Percentiles rank a stretch among this genome's conserved stretches.
phyloP scores from a whole-genome alignment of 2,329 filamentous ascomycete species.

The Neonectria punicea region DNA sequence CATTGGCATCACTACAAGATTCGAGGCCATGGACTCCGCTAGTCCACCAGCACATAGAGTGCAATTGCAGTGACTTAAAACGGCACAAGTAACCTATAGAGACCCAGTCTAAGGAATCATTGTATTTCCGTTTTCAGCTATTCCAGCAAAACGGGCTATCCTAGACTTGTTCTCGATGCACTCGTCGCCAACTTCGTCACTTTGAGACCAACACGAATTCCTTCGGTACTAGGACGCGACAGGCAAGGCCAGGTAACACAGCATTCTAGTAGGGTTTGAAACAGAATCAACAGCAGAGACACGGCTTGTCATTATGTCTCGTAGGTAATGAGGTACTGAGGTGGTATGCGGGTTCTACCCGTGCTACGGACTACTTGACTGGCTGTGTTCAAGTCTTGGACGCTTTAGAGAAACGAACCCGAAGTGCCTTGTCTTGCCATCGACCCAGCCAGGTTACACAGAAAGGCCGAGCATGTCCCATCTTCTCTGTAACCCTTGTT shows the following conservation, averaged over 20 bases:
- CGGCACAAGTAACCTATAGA: not conserved
- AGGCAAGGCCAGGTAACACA: not conserved
- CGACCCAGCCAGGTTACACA: not conserved
- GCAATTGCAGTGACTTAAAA: not conserved
- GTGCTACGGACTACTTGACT: slow-evolving; percentile 5
- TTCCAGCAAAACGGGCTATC: not conserved
- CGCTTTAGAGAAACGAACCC: not conserved
- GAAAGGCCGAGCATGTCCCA: no score
- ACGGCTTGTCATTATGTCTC: slow-evolving; percentile 1
- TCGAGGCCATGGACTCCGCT: no score
- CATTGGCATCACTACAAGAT: no score
- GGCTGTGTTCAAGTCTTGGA: not conserved
- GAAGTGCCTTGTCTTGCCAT: not conserved
- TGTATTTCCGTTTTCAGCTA: not conserved
- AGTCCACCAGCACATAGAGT: no score
- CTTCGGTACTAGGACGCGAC: not conserved
- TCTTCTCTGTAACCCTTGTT: not conserved
- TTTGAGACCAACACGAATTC: not conserved
- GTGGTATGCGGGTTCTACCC: not conserved
- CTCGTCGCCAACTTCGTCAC: not conserved
- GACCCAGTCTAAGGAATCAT: not conserved
- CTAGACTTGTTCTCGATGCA: not conserved
- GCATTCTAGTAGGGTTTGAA: not conserved
- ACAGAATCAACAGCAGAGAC: not conserved
- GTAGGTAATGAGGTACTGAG: not conserved